A percentile compares a stretch with the other conserved stretches of the same genome.
Conservation (phyloP, 2,329 filamentous ascomycete genomes). For the Penicillium sclerotiorum region DNA sequence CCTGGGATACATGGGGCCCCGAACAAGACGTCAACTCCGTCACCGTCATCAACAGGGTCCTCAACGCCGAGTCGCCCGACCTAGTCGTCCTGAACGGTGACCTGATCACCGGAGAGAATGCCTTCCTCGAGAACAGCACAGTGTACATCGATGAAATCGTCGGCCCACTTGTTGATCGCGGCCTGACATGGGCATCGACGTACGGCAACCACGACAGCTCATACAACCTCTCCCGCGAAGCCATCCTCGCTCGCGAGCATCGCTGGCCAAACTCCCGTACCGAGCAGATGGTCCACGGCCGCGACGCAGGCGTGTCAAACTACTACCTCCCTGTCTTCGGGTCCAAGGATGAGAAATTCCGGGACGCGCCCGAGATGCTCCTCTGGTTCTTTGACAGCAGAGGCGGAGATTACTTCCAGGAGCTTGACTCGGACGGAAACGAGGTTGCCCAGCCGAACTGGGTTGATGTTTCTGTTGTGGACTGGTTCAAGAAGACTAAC, state of each 20-base stretch:
- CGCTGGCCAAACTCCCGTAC: conserved; percentile 45
- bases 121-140: conserved; percentile 56
- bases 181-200: conserved; percentile 65
- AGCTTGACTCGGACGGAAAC: conserved; percentile 12
- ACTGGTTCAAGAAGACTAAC: conserved; percentile 49
- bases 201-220: conserved; percentile 72
- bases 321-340: conserved; percentile 56
- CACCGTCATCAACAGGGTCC: conserved; percentile 59
- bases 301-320: conserved; percentile 52
- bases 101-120: conserved; percentile 69
- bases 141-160: conserved; percentile 63
- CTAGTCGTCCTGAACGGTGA: conserved; percentile 73
- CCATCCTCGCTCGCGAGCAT: conserved; percentile 46
- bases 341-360: conserved; percentile 44
- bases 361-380: conserved; percentile 46
- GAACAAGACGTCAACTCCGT: conserved; percentile 59
- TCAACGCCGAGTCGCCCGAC: conserved; percentile 59
- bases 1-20: conserved; percentile 33
- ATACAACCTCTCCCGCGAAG: conserved; percentile 55
- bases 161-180: conserved; percentile 57
- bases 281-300: conserved; percentile 43
- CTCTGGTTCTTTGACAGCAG: conserved; percentile 74
- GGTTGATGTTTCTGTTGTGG: conserved; percentile 46
- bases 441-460: conserved; percentile 39
- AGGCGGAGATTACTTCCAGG: conserved; percentile 56